Base-by-base conservation (phyloP, 768 basidiomycete species). In the Boletus huronensis region DNA sequence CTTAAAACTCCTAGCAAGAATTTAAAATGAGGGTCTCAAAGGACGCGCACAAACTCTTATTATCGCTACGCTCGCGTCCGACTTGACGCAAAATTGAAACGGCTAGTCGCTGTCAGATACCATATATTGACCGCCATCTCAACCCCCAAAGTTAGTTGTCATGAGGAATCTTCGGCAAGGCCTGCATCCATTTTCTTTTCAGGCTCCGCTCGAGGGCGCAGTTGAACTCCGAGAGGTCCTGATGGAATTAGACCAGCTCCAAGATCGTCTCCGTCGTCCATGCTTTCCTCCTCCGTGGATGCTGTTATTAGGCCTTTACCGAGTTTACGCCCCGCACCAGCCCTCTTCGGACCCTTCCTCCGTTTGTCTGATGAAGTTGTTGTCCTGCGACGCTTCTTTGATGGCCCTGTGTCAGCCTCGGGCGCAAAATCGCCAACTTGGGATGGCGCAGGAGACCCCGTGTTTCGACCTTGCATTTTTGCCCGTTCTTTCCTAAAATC, bases 401-500 rank as follows among this genome's bases (percentile, higher is more conserved):
- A 58, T 32, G 61, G 58, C 40, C 61, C 65, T 34, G 57, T 61
- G 21, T 66, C 65, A 10, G 63, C 67, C 31, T 65, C 72, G 39
- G 59, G 58, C 6, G 57, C 59, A 45, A 60, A 65, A 44, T 64
- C 69, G 21, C 68, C 56, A 55, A 66, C 68, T 63, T 64, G 52
- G 55, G 69, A 65, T 47, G 55, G 50, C 2, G 26, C 56, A 41
- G 54, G 54, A 17, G 63, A 56, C 48, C 51, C 58, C 43, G 34
- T 46, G 14, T 40, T 50, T 60, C 53, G 60, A 28, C 50, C 63
- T 41, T 61, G 59, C 28, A 36, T 29, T 53, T 62, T 53, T n/a
- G 59, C 47, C 44, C 63, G 72, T 57, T 73, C 64, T 57, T 83
- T 87, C 52, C 90, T 79, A 65, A 88, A 90, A 54, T 90, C 89